Conservation (phyloP, 139 green algal species). For the Chlamydomonas urium region DNA sequence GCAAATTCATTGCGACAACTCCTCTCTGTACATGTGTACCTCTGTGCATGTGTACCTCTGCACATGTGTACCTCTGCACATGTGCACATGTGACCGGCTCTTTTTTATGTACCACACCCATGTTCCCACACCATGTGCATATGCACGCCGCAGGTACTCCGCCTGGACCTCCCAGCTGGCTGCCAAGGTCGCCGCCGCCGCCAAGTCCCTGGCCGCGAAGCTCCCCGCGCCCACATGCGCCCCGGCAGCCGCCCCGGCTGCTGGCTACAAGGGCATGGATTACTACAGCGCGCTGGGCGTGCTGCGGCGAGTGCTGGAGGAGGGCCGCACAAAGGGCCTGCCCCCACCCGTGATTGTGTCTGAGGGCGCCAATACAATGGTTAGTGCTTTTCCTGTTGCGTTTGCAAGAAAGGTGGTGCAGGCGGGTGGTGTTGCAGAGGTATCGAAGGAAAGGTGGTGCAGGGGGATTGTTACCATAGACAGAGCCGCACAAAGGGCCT, state of each 20-base stretch:
- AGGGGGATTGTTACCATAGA: no score
- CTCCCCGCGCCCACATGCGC: constrained; percentile 10
- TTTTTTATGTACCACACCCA: neutral
- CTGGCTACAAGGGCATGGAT: no score
- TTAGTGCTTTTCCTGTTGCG: no score
- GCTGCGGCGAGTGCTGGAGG: constrained; percentile 44
- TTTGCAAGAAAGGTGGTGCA: no score
- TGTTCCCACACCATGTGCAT: no score
- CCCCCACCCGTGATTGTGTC: constrained; percentile 56
- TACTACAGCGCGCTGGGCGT: constrained; percentile 54
- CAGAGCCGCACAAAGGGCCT: neutral
- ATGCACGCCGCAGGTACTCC: constrained; percentile 9
- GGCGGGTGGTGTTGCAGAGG: no score
- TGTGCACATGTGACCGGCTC: neutral
- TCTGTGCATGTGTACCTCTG: constrained; percentile 11
- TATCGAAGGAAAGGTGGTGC: no score
- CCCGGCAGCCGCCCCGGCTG: constrained; percentile 39
- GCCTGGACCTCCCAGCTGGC: neutral
- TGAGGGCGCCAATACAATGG: constrained; percentile 83
- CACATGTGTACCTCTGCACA: neutral
- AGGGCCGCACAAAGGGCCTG: constrained; percentile 3
- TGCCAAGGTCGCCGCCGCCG: neutral
- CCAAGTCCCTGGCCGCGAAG: neutral
- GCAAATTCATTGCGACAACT: no score
- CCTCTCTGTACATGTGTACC: constrained; percentile 2